These are phyloP conservation scores for Entelexis paramagnoliae DNA, from an alignment of 1,139 yeast genomes.

Conservation along the genomic window DNA sequence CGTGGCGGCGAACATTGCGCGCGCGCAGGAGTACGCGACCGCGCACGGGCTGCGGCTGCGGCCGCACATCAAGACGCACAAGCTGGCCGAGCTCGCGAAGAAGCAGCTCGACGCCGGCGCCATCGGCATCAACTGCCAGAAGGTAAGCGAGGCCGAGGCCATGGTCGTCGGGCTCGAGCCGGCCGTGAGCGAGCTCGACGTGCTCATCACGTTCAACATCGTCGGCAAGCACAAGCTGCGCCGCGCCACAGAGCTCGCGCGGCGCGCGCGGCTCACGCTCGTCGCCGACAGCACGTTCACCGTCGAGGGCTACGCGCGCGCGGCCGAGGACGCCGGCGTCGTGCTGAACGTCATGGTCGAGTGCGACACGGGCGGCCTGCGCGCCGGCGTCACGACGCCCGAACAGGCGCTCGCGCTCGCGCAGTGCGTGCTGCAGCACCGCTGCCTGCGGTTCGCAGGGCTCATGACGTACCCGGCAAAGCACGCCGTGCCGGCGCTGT, in stretches of 20 bases:
- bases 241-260: conserved; percentile 9
- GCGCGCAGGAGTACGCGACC: conserved; percentile 16
- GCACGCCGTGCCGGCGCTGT: conserved; percentile 2
- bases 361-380: conserved; percentile 20
- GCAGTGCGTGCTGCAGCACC: background rate
- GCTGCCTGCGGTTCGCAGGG: conserved; percentile 11
- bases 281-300: conserved; percentile 14
- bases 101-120: conserved; percentile 18
- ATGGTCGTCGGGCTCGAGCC: conserved; percentile 14
- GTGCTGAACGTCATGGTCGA: conserved; percentile 14
- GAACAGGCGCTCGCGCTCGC: conserved; percentile 15
- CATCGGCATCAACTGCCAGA: conserved; percentile 20
- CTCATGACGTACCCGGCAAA: conserved; percentile 19
- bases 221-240: conserved; percentile 14
- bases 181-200: conserved; percentile 4
- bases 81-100: conserved; percentile 14
- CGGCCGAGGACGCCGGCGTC: conserved; percentile 1
- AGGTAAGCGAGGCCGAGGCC: conserved; percentile 17
- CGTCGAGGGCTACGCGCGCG: conserved; percentile 11
- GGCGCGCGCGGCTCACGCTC: conserved; percentile 11
- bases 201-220: conserved; percentile 17
- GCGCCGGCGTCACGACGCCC: conserved; percentile 17
- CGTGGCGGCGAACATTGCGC: conserved; percentile 11
- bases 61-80: conserved; percentile 21
- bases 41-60: conserved; percentile 13